Percentiles rank a stretch among this genome's conserved stretches.
Conservation (phyloP, 106 monocot species). For the Dendrobium huoshanense region DNA sequence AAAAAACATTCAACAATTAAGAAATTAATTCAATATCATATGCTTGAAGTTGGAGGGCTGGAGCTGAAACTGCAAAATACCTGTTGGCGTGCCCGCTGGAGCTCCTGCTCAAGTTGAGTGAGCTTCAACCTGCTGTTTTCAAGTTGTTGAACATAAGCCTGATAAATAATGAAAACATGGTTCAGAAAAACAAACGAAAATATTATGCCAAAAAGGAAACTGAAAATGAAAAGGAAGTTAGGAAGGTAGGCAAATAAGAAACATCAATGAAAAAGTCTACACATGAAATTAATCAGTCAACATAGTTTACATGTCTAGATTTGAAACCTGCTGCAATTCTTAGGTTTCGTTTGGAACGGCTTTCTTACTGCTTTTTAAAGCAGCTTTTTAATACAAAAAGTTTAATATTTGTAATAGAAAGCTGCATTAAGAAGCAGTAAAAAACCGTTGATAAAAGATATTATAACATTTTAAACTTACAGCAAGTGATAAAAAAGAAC, state of each 20-base stretch:
- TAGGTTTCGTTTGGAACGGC: no score
- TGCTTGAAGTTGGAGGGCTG: background rate
- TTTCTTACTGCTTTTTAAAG: no score
- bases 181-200: background rate
- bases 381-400: no score
- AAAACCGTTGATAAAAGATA: background rate
- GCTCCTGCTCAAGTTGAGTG: constrained; percentile 54
- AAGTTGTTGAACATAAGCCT: constrained; percentile 59
- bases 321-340: no score
- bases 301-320: no score
- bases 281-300: no score
- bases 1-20: constrained; percentile 1
- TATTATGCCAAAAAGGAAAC: background rate
- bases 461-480: background rate
- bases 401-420: no score
- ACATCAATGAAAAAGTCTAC: background rate
- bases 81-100: constrained; percentile 51
- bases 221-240: background rate
- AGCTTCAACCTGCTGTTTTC: constrained; percentile 57
- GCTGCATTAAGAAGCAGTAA: no score
- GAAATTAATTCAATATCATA: background rate
- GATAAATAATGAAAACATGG: background rate
- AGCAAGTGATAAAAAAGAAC: background rate
- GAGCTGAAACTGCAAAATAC: constrained; percentile 8
- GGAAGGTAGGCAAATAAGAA: background rate